Evolutionary conservation across 768 basidiomycete species (phyloP).

Genomic region (Dacryopinax spathularia): DNA sequence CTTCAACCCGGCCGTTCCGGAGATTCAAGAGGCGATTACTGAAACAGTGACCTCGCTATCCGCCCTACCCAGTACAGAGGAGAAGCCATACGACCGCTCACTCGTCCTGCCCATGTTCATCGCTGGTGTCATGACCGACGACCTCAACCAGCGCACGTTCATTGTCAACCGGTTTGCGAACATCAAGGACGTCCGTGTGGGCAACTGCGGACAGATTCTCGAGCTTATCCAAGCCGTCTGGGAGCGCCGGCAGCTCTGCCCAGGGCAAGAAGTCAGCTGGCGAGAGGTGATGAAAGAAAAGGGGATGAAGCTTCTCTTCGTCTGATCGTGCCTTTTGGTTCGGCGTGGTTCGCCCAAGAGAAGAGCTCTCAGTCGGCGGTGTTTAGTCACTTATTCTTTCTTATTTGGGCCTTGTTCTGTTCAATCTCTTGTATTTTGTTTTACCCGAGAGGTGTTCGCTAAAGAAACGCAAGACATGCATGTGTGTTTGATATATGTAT

Average conservation of each 20-base stretch:
- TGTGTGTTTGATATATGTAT: neutral
- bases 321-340: conserved; percentile 23
- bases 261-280: conserved; percentile 33
- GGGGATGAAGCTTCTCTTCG: conserved; percentile 36
- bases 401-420: neutral
- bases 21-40: conserved; percentile 48
- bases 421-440: neutral
- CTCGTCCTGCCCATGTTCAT: conserved; percentile 61
- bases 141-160: conserved; percentile 40
- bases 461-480: neutral
- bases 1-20: conserved; percentile 38
- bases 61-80: conserved; percentile 28
- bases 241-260: conserved; percentile 41
- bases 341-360: neutral
- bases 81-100: conserved; percentile 44
- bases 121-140: conserved; percentile 59
- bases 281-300: conserved; percentile 43
- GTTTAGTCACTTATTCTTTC: neutral
- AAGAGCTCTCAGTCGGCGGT: neutral
- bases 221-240: conserved; percentile 55
- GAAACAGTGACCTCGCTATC: conserved; percentile 30
- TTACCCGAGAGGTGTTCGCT: neutral
- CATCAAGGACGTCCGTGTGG: conserved; percentile 38
- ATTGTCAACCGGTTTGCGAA: conserved; percentile 42
- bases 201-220: conserved; percentile 43